phyloP scores from a whole-genome alignment of 805 yeast genomes.

The Sugiyamaella valdiviana region DNA sequence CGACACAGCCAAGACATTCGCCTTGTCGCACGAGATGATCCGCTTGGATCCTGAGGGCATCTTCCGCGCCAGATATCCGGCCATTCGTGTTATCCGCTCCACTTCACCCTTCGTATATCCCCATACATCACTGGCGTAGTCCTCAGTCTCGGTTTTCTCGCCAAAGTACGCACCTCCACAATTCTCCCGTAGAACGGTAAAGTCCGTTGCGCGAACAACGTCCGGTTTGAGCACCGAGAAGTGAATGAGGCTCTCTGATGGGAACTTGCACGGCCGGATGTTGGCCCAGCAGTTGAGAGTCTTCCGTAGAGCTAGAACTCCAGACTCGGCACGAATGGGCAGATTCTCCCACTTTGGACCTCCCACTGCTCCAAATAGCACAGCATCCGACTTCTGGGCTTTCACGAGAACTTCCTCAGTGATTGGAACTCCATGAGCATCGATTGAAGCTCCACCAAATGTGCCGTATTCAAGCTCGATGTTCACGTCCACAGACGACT shows the following conservation, averaged over 20 bases:
- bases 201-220: constrained; percentile 76
- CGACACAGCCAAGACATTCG: constrained; percentile 90
- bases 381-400: constrained; percentile 81
- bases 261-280: constrained; percentile 87
- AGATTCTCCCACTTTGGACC: constrained; percentile 99
- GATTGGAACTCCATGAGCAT: constrained; percentile 86
- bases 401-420: constrained; percentile 76
- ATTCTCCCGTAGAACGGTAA: constrained; percentile 82
- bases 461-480: constrained; percentile 71
- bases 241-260: constrained; percentile 67
- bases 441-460: constrained; percentile 97
- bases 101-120: constrained; percentile 83
- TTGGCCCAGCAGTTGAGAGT: constrained; percentile 89
- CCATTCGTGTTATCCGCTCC: constrained; percentile 92
- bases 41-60: constrained; percentile 66
- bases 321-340: constrained; percentile 91
- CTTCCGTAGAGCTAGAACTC: constrained; percentile 83
- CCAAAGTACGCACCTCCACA: constrained; percentile 95
- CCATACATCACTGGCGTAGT: constrained; percentile 88
- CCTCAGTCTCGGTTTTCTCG: constrained; percentile 77
- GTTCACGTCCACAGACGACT: constrained; percentile 22
- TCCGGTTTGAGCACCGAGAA: constrained; percentile 77
- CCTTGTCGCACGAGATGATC: constrained; percentile 89
- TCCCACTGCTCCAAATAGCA: constrained; percentile 91
- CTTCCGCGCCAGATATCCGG: constrained; percentile 74